A percentile compares a stretch with the other conserved stretches of the same genome.
These are phyloP conservation scores for Colletotrichum tamarilloi DNA, from an alignment of 2,329 filamentous ascomycete species.

Conservation along the genomic window DNA sequence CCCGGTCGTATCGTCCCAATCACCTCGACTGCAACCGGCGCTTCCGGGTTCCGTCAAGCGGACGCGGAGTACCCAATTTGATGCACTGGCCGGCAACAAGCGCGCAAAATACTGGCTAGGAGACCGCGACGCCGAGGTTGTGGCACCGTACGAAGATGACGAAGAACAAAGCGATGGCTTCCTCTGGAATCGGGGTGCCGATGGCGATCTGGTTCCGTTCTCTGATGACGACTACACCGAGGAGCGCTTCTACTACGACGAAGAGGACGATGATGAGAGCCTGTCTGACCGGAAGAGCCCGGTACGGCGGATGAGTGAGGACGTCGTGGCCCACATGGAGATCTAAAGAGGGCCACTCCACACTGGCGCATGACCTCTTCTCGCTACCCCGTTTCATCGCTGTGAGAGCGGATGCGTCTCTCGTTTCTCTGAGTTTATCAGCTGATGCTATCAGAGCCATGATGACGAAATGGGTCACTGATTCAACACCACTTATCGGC, in stretches of 20 bases:
- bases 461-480: constrained; percentile 28
- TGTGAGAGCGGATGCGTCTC: constrained; percentile 11
- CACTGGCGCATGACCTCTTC: constrained; percentile 25
- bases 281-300: constrained; percentile 51
- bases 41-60: constrained; percentile 35
- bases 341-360: constrained; percentile 53
- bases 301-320: constrained; percentile 70
- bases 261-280: constrained; percentile 55
- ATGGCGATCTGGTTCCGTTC: constrained; percentile 66
- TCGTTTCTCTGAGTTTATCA: constrained; percentile 15
- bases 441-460: constrained; percentile 9
- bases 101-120: constrained; percentile 91
- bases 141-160: constrained; percentile 60
- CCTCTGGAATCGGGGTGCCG: constrained; percentile 68
- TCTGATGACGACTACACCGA: constrained; percentile 63
- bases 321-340: constrained; percentile 72
- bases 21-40: constrained; percentile 43
- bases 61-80: constrained; percentile 43
- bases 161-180: constrained; percentile 61
- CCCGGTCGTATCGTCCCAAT: constrained; percentile 74
- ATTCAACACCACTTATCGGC: constrained; percentile 33
- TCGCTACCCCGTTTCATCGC: constrained; percentile 28
- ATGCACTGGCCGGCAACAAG: constrained; percentile 72
- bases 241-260: constrained; percentile 57
- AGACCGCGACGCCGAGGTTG: constrained; percentile 65